These are phyloP conservation scores for Paramecium caudatum DNA, from an alignment of 73 alveolate genomes.

Conservation along the genomic window DNA sequence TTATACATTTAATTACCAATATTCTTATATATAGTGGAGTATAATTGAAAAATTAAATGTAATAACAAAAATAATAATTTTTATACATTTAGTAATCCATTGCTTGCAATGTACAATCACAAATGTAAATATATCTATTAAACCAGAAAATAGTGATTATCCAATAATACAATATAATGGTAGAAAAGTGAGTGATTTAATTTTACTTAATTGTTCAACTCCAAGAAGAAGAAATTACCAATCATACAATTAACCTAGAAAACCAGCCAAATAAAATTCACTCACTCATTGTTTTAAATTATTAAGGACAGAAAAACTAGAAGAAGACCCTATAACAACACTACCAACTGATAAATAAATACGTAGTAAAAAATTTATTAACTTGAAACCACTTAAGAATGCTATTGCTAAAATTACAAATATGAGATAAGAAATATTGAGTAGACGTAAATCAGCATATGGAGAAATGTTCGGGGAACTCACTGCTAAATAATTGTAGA, in stretches of 20 bases:
- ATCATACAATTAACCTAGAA: neutral
- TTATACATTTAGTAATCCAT: no score
- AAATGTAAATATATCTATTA: neutral
- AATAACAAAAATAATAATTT: no score
- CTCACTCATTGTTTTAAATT: conserved; percentile 4
- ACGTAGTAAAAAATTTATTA: neutral
- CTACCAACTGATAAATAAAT: neutral
- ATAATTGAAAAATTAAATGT: no score
- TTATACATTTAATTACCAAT: no score
- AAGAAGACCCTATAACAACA: neutral
- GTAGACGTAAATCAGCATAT: conserved; percentile 44
- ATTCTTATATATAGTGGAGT: no score
- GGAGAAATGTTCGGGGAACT: neutral
- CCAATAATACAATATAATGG: neutral
- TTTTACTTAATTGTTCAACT: neutral
- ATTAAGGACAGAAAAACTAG: neutral
- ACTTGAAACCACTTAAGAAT: conserved; percentile 9
- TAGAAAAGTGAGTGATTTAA: neutral
- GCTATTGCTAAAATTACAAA: neutral
- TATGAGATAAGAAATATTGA: conserved; percentile 18
- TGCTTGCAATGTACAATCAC: neutral
- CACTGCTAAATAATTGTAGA: conserved; percentile 1
- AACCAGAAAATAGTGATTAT: conserved; percentile 26
- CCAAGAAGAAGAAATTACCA: neutral
- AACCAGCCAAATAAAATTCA: neutral